A percentile compares a stretch with the other conserved stretches of the same genome.
phyloP scores from a whole-genome alignment of 2,329 filamentous ascomycete species.

The Byssochlamys sp. region DNA sequence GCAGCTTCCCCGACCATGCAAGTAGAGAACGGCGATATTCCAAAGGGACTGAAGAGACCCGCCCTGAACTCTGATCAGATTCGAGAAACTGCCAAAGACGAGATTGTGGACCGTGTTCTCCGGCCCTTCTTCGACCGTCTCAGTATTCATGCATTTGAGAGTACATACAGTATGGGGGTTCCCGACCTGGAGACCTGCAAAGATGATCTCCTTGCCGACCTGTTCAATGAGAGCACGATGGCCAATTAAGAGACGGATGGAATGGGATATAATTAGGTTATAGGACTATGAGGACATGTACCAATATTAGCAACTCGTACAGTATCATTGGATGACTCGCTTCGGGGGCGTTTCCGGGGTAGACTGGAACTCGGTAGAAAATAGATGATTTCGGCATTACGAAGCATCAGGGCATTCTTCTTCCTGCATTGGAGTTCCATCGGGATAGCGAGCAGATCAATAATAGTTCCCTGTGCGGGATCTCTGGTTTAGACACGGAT shows the following conservation, averaged over 20 bases:
- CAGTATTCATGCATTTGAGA: conserved; percentile 89
- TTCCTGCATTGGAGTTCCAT: background rate
- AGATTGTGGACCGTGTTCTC: conserved; percentile 66
- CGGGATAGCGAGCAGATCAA: background rate
- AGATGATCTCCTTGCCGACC: conserved; percentile 56
- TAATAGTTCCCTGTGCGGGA: background rate
- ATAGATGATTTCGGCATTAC: background rate
- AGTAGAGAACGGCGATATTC: conserved; percentile 20
- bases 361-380: background rate
- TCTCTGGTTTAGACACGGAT: background rate
- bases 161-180: conserved; percentile 71
- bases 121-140: conserved; percentile 83
- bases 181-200: conserved; percentile 58
- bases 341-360: background rate
- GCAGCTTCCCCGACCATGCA: conserved; percentile 15
- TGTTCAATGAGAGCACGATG: conserved; percentile 67
- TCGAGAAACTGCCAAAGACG: conserved; percentile 45
- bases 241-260: conserved; percentile 18
- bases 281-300: background rate
- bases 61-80: conserved; percentile 39
- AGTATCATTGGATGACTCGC: background rate
- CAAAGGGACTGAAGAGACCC: conserved; percentile 26
- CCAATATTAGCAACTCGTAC: background rate
- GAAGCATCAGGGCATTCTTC: background rate
- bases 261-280: background rate